Evolutionary conservation across 2,329 filamentous ascomycete species (phyloP).

Genomic region (Aspergillus thermomutatus): DNA sequence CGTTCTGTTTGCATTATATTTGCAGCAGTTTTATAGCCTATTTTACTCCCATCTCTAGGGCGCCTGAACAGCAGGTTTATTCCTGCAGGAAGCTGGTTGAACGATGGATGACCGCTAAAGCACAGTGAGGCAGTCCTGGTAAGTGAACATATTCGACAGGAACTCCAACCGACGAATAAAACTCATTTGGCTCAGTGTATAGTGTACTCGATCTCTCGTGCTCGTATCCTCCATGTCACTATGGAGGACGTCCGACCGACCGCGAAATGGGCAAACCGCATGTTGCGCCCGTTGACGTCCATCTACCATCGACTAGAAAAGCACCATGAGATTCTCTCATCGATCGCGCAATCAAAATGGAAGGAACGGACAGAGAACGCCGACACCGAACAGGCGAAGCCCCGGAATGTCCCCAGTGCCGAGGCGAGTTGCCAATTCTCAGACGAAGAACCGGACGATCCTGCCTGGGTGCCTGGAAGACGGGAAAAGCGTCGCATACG

Average conservation of each 20-base stretch:
- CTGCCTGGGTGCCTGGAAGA: slow-evolving; percentile 39
- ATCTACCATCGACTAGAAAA: slow-evolving; percentile 40
- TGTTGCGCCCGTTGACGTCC: slow-evolving; percentile 41
- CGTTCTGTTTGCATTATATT: slow-evolving; percentile 4
- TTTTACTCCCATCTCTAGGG: neutral
- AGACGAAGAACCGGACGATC: slow-evolving; percentile 36
- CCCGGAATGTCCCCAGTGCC: slow-evolving; percentile 3
- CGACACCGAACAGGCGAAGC: slow-evolving; percentile 1
- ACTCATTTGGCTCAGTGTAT: neutral
- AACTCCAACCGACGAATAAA: neutral
- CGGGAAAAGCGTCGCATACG: slow-evolving; percentile 30
- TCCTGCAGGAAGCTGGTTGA: neutral
- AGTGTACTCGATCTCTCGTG: neutral
- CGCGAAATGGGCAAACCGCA: slow-evolving; percentile 43
- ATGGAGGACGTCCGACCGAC: slow-evolving; percentile 40
- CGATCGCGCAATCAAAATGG: slow-evolving; percentile 22
- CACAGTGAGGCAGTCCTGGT: neutral
- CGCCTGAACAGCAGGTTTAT: neutral
- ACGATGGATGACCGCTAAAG: neutral
- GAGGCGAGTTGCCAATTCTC: slow-evolving; percentile 23
- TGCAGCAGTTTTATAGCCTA: neutral
- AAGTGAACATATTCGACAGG: neutral
- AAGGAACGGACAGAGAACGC: slow-evolving; percentile 10
- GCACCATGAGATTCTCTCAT: slow-evolving; percentile 33
- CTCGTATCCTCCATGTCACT: neutral